These are phyloP conservation scores for Neofusicoccum sp. DNA, from an alignment of 2,329 filamentous ascomycete genomes.

Conservation along the genomic window DNA sequence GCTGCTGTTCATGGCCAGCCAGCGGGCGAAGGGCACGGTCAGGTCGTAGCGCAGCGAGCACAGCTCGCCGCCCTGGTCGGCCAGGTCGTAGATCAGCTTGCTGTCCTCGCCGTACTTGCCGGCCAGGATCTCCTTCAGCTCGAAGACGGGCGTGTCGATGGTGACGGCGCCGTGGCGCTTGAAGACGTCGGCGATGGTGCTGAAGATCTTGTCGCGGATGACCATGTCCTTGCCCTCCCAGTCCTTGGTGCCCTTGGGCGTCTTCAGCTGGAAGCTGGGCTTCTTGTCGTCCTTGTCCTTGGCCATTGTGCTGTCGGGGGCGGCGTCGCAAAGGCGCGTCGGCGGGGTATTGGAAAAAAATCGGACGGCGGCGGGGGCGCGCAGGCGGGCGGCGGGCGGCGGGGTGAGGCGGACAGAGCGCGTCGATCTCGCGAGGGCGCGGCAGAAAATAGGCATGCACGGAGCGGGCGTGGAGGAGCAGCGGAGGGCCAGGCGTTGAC, in stretches of 20 bases:
- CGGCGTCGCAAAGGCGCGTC: constrained; percentile 19
- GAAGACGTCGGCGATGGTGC: constrained; percentile 75
- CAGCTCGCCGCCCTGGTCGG: constrained; percentile 84
- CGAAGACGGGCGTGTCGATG: constrained; percentile 82
- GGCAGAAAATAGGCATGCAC: constrained; percentile 21
- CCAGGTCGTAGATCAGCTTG: constrained; percentile 88
- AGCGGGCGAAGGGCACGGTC: constrained; percentile 88
- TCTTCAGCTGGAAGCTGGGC: constrained; percentile 71
- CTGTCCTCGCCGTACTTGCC: constrained; percentile 93
- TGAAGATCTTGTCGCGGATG: constrained; percentile 79
- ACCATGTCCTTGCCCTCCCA: constrained; percentile 79
- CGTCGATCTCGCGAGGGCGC: constrained; percentile 16
- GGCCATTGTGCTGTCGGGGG: constrained; percentile 42
- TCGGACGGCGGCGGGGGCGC: background rate
- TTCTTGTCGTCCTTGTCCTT: constrained; percentile 45
- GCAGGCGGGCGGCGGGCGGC: background rate
- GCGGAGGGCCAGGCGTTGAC: constrained; percentile 1
- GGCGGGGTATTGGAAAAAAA: constrained; percentile 6
- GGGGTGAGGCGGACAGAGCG: constrained; percentile 2
- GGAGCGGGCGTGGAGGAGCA: constrained; percentile 1
- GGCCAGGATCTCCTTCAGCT: constrained; percentile 81
- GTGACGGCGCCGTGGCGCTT: constrained; percentile 80
- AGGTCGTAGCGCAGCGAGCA: constrained; percentile 85
- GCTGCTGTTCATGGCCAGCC: constrained; percentile 86
- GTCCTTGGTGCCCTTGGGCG: constrained; percentile 88